Conservation (phyloP, 345 rosid species). For the Linum usitatissimum region DNA sequence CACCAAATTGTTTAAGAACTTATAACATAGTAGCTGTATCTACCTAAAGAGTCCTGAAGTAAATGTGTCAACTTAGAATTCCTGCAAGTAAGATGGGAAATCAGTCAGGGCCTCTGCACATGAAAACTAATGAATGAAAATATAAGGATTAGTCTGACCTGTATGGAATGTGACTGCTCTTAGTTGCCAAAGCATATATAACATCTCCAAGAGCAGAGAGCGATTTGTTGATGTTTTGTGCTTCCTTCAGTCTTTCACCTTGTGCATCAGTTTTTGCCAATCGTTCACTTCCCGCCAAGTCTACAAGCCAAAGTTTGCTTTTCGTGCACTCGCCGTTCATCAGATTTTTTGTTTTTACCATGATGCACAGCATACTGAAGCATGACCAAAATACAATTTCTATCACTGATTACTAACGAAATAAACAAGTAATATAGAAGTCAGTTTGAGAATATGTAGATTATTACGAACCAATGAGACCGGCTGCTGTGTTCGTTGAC, state of each 20-base stretch:
- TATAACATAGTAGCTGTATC: neutral
- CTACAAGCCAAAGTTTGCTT: conserved; percentile 98
- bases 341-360: conserved; percentile 77
- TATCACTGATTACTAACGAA: neutral
- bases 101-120: conserved; percentile 4
- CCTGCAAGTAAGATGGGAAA: conserved; percentile 35
- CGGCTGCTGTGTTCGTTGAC: conserved; percentile 97
- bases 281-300: conserved; percentile 98
- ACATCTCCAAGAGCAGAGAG: conserved; percentile 97
- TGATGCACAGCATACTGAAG: conserved; percentile 82
- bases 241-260: conserved; percentile 92
- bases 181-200: conserved; percentile 74
- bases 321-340: conserved; percentile 76
- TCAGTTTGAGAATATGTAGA: neutral
- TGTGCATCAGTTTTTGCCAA: conserved; percentile 82
- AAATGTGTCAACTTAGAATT: conserved; percentile 93
- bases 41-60: conserved; percentile 94
- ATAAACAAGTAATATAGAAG: neutral
- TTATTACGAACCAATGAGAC: conserved; percentile 63
- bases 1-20: neutral
- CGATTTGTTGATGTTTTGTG: conserved; percentile 86
- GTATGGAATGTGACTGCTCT: conserved; percentile 85
- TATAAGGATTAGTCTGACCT: conserved; percentile 28
- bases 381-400: conserved; percentile 4
- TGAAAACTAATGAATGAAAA: neutral